Percentiles rank a stretch among this genome's conserved stretches.
Conservation (phyloP, 495 filamentous ascomycete genomes). For the Penicillium coffeae region DNA sequence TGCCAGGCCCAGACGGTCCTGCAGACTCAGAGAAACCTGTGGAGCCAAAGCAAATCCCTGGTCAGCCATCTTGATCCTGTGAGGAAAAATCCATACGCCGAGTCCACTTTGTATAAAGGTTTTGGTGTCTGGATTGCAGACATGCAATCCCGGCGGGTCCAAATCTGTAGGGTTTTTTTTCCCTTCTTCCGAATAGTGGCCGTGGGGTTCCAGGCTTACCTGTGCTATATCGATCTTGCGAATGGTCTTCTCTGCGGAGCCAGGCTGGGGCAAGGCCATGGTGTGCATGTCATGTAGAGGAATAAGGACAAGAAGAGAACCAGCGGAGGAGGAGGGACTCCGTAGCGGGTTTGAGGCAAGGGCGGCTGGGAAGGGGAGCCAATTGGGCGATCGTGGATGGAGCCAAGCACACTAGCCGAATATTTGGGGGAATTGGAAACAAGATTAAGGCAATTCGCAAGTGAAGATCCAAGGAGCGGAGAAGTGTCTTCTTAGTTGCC, state of each 20-base stretch:
- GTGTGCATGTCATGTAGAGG: slow-evolving; percentile 10
- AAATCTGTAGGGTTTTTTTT: neutral
- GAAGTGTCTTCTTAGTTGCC: too few relatives aligned
- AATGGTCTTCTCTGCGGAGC: slow-evolving; percentile 40
- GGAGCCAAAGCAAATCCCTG: neutral
- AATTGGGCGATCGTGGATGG: slow-evolving; percentile 22
- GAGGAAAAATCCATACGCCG: neutral
- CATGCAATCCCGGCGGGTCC: neutral
- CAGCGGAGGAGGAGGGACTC: slow-evolving; percentile 12
- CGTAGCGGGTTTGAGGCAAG: slow-evolving; percentile 14
- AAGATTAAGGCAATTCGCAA: neutral
- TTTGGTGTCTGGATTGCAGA: neutral
- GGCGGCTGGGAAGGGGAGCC: slow-evolving; percentile 29
- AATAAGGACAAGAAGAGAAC: slow-evolving; percentile 6
- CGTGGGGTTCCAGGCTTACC: slow-evolving; percentile 46
- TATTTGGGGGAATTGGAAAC: neutral
- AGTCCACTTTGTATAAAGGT: neutral
- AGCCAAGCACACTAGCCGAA: slow-evolving; percentile 11
- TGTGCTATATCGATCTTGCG: slow-evolving; percentile 66
- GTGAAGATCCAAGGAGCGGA: neutral
- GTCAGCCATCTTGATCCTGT: slow-evolving; percentile 5
- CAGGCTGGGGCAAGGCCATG: slow-evolving; percentile 35
- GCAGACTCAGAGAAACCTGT: slow-evolving; percentile 85
- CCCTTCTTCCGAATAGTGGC: neutral
- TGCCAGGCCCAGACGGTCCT: slow-evolving; percentile 89